These are phyloP conservation scores for Chionographis japonica DNA, from an alignment of 106 monocot species.

Conservation along the genomic window DNA sequence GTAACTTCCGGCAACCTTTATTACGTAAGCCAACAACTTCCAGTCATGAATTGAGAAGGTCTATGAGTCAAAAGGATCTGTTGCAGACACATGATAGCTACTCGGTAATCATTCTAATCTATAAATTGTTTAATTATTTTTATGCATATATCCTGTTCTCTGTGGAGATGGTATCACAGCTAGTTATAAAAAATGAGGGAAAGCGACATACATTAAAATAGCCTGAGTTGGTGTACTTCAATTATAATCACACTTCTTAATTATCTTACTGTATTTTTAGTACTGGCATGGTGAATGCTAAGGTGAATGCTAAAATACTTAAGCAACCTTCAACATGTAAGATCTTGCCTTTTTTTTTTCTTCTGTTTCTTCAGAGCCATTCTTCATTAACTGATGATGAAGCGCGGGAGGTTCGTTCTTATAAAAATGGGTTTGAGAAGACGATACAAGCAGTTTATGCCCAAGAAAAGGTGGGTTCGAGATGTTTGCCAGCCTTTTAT, in stretches of 20 bases:
- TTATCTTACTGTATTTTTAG: too few species aligned
- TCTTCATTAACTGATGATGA: slow-evolving; percentile 87
- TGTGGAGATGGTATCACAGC: too few species aligned
- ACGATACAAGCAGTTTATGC: slow-evolving; percentile 55
- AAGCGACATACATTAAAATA: too few species aligned
- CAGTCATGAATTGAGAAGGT: slow-evolving; percentile 20
- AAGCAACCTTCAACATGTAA: too few species aligned
- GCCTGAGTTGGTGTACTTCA: too few species aligned
- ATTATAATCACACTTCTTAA: too few species aligned
- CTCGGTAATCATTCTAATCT: slow-evolving; percentile 34
- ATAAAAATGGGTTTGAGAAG: slow-evolving; percentile 44
- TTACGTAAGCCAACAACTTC: slow-evolving; percentile 18
- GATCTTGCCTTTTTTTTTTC: neutral
- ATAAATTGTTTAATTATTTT: too few species aligned
- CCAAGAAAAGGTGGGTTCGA: slow-evolving; percentile 34
- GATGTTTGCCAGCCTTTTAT: neutral
- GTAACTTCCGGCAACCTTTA: slow-evolving; percentile 20
- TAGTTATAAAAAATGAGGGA: too few species aligned
- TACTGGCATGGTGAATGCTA: too few species aligned
- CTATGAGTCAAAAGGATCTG: slow-evolving; percentile 54
- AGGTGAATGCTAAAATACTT: too few species aligned
- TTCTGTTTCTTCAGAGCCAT: slow-evolving; percentile 52
- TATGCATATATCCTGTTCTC: too few species aligned
- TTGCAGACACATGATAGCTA: slow-evolving; percentile 38
- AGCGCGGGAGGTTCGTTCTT: slow-evolving; percentile 20